Evolutionary conservation across 257 asterid species (phyloP), one percentile per base, ranked within the genome.

Genomic region (Solanum rostratum): DNA sequence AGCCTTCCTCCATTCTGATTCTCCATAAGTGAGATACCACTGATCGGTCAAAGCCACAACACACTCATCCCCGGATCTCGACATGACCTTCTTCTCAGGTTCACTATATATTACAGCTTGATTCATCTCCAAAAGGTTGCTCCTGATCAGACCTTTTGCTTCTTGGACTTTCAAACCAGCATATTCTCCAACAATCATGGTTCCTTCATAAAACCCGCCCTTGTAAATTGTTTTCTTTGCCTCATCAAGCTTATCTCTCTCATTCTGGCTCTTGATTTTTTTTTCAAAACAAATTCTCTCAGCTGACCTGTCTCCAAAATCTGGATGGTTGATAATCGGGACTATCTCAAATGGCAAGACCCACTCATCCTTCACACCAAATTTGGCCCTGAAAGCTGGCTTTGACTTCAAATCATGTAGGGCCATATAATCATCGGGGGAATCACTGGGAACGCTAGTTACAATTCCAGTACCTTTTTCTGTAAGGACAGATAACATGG

Each of bases 51-150:
- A 92, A 50, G 98, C 98, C 81, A 96, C 98, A 20, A 96, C 97
- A 71, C 99, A 96, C 89, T 96, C 99, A 83, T 96, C 99, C 59
- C 99, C 98, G 10, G 99, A 96, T 91, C 99, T 92, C 6, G 99
- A 95, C 91, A 96, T 93, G 43, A 96, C 99, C 85, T 91, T 93
- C 90, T 95, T 96, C 86, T 95, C 99, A 9, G 99, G 99, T 86
- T 95, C 98, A 39, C 98, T 90, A 49, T 95, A 96, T 65, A 93
- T 93, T 59, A 95, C 96, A n/a, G 93, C 98, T 62, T 90, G 93
- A 49, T 88, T 91, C 79, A 57, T 81, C 88, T 96, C 98, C 27
- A 96, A 85, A 57, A 96, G 93, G 90, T 89, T 87, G 82, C 45
- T 90, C 89, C 94, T 87, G 81, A 95, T 95, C 93, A 93, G 87